A percentile compares a stretch with the other conserved stretches of the same genome.
Evolutionary conservation across 108 stramenopile species (phyloP).

Genomic region (Craspedostauros australis): DNA sequence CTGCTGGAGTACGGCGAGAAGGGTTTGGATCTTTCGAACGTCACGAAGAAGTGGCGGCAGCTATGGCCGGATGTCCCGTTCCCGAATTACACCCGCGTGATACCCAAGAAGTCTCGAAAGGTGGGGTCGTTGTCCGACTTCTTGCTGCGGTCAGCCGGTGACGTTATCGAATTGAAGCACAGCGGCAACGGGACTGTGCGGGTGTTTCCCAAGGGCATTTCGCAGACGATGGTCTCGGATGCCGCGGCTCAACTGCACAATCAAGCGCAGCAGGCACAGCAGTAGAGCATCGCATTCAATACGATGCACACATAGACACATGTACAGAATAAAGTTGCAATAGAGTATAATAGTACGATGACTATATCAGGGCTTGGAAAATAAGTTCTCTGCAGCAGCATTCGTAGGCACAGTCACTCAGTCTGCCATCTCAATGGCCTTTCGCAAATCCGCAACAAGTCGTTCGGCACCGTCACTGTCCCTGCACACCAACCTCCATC

Average conservation of each 20-base stretch:
- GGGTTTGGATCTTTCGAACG: conserved; percentile 56
- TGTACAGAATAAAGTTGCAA: too few species aligned
- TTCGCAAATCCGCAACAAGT: conserved; percentile 74
- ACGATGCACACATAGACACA: too few species aligned
- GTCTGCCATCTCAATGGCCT: conserved; percentile 37
- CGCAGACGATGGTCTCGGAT: too few species aligned
- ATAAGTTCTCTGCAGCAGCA: too few species aligned
- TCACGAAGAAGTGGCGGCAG: conserved; percentile 74
- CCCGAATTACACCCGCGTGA: conserved; percentile 20
- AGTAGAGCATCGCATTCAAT: too few species aligned
- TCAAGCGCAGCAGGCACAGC: too few species aligned
- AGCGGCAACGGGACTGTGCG: conserved; percentile 5
- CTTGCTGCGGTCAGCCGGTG: conserved; percentile 7
- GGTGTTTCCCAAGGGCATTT: conserved; percentile 24
- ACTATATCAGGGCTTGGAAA: too few species aligned
- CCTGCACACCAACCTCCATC: conserved; percentile 74
- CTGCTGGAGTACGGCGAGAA: conserved; percentile 73
- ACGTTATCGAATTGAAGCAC: conserved; percentile 21
- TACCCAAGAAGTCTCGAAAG: background rate
- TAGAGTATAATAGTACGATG: too few species aligned
- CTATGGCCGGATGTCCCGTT: conserved; percentile 83
- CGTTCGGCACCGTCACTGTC: conserved; percentile 76
- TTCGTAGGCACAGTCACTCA: too few species aligned
- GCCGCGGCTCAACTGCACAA: too few species aligned
- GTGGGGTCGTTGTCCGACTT: conserved; percentile 10